Percentiles rank a stretch among this genome's conserved stretches.
These are phyloP conservation scores for Rubus idaeus DNA, from an alignment of 306 rosid genomes.

Conservation along the genomic window DNA sequence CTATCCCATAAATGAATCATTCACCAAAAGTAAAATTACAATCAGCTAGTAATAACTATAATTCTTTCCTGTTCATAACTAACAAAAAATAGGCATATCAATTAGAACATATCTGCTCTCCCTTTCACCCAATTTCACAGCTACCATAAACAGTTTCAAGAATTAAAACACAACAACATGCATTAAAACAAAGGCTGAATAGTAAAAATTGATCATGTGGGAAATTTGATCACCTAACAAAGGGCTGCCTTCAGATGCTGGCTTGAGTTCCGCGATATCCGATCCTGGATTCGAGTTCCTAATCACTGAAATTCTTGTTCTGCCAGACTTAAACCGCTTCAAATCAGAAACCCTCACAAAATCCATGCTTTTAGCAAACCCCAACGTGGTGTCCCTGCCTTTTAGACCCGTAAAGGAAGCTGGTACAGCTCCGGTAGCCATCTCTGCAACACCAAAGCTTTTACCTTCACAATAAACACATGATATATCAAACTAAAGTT, in stretches of 20 bases:
- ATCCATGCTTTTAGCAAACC: conserved; percentile 63
- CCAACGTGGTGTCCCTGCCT: conserved; percentile 61
- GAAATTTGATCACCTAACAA: conserved; percentile 59
- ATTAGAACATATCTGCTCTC: not conserved
- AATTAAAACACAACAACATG: not conserved
- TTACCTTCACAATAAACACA: conserved; percentile 31
- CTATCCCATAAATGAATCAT: not conserved
- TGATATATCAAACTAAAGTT: not conserved
- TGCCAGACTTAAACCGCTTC: conserved; percentile 46
- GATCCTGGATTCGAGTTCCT: conserved; percentile 69
- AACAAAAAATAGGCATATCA: not conserved
- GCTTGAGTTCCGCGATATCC: conserved; percentile 79
- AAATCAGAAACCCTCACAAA: conserved; percentile 73
- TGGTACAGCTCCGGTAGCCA: conserved; percentile 81
- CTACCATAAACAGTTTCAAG: not conserved
- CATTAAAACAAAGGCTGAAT: not conserved
- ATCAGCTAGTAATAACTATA: not conserved
- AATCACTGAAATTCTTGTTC: conserved; percentile 61
- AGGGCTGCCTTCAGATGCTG: conserved; percentile 84
- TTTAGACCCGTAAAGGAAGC: conserved; percentile 61
- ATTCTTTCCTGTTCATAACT: not conserved
- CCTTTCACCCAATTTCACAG: not conserved
- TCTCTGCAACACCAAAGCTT: conserved; percentile 32
- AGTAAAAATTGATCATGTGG: not conserved
- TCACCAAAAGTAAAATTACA: not conserved